Evolutionary conservation across 202 grass and related monocot species (phyloP).

Genomic region (Setaria viridis): DNA sequence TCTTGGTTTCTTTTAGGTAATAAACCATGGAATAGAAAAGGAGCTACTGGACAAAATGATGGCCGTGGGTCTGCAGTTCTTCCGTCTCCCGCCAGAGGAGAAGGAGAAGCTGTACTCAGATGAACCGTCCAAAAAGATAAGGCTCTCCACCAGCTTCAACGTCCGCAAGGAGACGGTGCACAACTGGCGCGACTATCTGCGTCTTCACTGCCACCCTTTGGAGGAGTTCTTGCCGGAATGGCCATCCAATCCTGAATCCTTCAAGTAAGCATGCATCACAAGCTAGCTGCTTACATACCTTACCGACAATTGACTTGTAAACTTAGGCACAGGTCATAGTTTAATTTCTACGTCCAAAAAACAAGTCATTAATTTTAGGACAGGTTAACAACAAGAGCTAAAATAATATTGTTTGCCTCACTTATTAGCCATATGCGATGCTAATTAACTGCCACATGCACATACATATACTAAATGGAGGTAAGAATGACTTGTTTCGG

Average conservation of each 20-base stretch:
- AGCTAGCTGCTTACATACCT: neutral
- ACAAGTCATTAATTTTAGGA: no score
- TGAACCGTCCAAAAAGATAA: slow-evolving; percentile 77
- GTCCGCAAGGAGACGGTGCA: slow-evolving; percentile 74
- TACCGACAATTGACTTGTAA: neutral
- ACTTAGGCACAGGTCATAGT: neutral
- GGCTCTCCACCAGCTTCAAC: slow-evolving; percentile 94
- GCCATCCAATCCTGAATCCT: slow-evolving; percentile 74
- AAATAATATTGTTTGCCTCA: no score
- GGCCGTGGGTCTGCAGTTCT: slow-evolving; percentile 64
- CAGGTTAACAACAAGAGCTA: no score
- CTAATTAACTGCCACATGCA: no score
- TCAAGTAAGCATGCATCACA: slow-evolving; percentile 69
- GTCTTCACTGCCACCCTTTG: slow-evolving; percentile 82
- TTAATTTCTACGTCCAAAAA: no score
- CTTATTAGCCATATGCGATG: no score
- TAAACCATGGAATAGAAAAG: slow-evolving; percentile 69
- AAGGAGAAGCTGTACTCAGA: slow-evolving; percentile 85
- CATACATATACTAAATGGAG: no score
- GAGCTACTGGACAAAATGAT: slow-evolving; percentile 65
- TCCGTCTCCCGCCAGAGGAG: slow-evolving; percentile 73
- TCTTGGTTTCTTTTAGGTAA: slow-evolving; percentile 47
- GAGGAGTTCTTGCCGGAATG: slow-evolving; percentile 75
- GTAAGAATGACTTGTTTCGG: no score
- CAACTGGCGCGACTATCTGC: slow-evolving; percentile 93